Conservation (phyloP, 228 moss, liverwort and hornwort genomes). For the Sphagnum magellanicum region DNA sequence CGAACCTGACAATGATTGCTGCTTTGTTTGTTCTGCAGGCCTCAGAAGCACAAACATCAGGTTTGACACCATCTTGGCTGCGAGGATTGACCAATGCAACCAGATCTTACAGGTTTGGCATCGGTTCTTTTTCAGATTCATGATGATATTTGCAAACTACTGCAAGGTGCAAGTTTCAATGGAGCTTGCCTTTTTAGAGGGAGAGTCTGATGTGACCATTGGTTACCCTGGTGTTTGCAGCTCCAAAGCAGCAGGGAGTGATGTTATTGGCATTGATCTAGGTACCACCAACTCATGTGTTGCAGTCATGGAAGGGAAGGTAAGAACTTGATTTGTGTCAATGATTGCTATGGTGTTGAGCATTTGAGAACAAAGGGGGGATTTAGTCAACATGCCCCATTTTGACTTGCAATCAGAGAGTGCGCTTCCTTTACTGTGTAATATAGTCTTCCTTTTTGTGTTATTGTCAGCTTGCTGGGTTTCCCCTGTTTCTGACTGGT, state of each 20-base stretch:
- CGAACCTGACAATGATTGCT: too few species aligned
- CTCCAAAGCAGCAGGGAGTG: constrained; percentile 23
- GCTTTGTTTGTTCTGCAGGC: background rate
- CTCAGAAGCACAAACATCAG: too few species aligned
- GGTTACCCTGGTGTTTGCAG: constrained; percentile 5
- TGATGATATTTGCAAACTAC: too few species aligned
- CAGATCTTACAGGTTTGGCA: background rate
- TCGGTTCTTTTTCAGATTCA: background rate
- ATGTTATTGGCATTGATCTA: constrained; percentile 46
- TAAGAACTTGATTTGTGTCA: constrained; percentile 1
- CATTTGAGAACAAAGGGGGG: too few species aligned
- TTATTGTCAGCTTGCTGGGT: background rate
- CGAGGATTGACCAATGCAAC: too few species aligned
- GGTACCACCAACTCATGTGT: constrained; percentile 52
- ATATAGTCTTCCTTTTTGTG: background rate
- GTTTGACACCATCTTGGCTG: too few species aligned
- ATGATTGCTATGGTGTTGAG: too few species aligned
- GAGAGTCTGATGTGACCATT: background rate
- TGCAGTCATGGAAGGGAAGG: constrained; percentile 49
- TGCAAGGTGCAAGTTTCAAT: too few species aligned
- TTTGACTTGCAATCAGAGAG: too few species aligned
- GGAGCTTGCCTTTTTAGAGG: background rate
- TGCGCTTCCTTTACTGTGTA: background rate
- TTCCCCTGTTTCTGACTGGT: background rate
- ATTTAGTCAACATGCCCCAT: too few species aligned